Evolutionary conservation across 257 asterid genomes (phyloP).

Genomic region (Solanum etuberosum): DNA sequence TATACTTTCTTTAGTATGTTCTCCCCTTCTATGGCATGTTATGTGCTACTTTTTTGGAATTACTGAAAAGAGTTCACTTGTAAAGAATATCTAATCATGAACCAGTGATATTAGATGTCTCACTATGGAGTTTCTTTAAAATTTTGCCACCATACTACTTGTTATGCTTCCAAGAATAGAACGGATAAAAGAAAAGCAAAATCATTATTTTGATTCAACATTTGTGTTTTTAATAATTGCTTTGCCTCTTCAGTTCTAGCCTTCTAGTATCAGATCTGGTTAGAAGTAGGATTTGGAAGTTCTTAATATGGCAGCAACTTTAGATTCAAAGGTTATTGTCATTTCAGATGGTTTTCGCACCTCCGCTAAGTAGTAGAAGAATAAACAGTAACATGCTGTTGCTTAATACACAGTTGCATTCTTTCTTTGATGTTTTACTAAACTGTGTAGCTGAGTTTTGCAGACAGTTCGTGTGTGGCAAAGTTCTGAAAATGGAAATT

Average conservation of each 20-base stretch:
- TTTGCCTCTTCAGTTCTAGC: not conserved
- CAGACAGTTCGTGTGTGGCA: conserved; percentile 98
- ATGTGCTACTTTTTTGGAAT: not conserved
- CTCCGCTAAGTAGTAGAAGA: not conserved
- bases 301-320: not conserved
- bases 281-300: not conserved
- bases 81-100: not conserved
- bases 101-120: not conserved
- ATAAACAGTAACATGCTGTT: not conserved
- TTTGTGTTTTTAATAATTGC: not conserved
- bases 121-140: not conserved
- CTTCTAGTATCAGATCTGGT: not conserved
- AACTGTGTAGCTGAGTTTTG: conserved; percentile 2
- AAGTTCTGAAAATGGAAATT: conserved; percentile 62
- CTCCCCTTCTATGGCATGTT: not conserved
- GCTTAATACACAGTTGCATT: not conserved
- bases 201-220: not conserved
- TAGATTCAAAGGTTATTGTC: not conserved
- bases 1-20: not conserved
- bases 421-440: not conserved
- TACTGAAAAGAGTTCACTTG: not conserved
- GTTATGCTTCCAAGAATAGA: not conserved
- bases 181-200: not conserved
- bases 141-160: not conserved
- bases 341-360: not conserved